Evolutionary conservation across 129 eudicot genomes (phyloP), one percentile per base, ranked within the genome.

Genomic region (Tagetes patula): DNA sequence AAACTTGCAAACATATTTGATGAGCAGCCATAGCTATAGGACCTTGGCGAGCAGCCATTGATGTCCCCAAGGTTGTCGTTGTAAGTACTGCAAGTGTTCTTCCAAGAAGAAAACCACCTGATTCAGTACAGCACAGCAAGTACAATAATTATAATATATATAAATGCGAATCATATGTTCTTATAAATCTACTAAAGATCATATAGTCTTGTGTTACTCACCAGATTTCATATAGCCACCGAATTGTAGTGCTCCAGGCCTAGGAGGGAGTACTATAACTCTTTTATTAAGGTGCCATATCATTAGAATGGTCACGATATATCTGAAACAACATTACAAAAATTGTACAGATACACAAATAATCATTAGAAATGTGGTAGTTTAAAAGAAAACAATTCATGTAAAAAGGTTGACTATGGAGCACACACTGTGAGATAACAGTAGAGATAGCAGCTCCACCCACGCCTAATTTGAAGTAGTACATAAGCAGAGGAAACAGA

Each of bases 21-120:
- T 94, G 96, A 75, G 96, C 99, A 78, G 99, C 96, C 99, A 94
- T 90, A 40, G 98, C 97, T 69, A 83, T 56, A 12, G 97, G 87
- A 59, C 98, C 99, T 82, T 90, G 99, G 33, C 96, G 93, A 61
- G 97, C 96, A 78, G 99, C 99, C 99, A 90, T 86, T 66, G 99
- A 88, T 55, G 99, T 83, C 12, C 70, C 97, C 27, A 88, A 75
- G 68, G 99, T 90, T 69, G 78, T 83, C 1, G 97, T 94, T 56
- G 73, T 71, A 20, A 94, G 91, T 69, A 83, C 89, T 42, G 96
- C 80, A 56, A 94, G 83, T 75, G 98, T 94, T 73, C 98, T 90
- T 73, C 98, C 99, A 66, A 94, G 78, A 41, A 94, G 89, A 83
- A 94, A 90, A 62, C 98, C 96, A 83, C 98, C 98, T 94, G 76